Base-by-base conservation (phyloP, 169 alveolate genomes). In the Plasmodium billcollinsi region DNA sequence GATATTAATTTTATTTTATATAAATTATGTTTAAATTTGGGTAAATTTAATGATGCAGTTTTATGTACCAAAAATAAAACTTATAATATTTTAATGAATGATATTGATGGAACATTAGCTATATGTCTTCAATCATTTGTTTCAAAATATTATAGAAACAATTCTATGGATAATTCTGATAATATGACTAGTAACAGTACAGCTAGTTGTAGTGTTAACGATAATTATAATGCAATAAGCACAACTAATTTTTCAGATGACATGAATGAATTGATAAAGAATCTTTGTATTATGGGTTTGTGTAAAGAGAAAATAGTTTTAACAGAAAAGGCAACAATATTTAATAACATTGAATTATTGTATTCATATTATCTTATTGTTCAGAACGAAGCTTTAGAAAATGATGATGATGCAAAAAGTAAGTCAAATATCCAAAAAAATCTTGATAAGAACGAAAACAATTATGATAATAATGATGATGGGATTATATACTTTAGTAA, bases 81-180 rank as follows among this genome's bases (percentile, higher is more conserved):
- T 5, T 83, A 54, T 21, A 83, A 69, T 49, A 83, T 83, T 15
- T 49, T 83, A 29, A 45, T 83, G 58, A 83, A 83, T 50, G 91
- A 83, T 83, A 70, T 83, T 12, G 91, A 83, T 20, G 91, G 91
- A 20, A 83, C 91, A 47, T 26, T 83, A n/a, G 85, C 91, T 39
- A 83, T 83, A 15, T 83, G 91, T 24, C 59, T 83, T n/a, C 69
- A 83, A 24, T 52, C 91, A 0, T 83, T 83, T 69, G 43, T 56
- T 14, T 83, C 91, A 3, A 83, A 83, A 18, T 67, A 83, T 29
- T 83, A 83, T 45, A 47, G 20, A 12, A 24, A 43, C 26, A 45
- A 11, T 61, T 20, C 15, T 14, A 43, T 52, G 33, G 85, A 62
- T 15, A 33, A n/a, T 5, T 21, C 11, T 21, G 26, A 62, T 24